Evolutionary conservation across 805 yeast genomes (phyloP), one percentile per base, ranked within the genome.

Genomic region (Metschnikowia dekortorum): DNA sequence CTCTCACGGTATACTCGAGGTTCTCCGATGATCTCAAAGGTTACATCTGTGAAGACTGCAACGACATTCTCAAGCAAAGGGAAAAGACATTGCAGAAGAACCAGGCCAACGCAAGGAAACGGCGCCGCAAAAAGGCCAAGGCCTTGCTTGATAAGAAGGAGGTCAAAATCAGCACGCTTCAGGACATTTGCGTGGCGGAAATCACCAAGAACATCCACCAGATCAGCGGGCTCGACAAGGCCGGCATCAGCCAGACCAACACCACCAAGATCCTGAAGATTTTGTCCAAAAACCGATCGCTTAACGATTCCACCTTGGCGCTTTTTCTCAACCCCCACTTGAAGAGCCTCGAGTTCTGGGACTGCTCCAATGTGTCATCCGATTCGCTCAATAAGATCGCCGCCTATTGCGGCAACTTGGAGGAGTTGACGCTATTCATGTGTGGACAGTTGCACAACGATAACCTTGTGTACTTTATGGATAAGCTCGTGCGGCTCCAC

Each of bases 381-480:
- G 85, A 80, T 53, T 79, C 94, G 0, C 76, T 84, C 53, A 78
- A 80, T 58, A 75, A 82, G 55, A 81, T 94, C 36, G 90, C 91
- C 0, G 75, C 95, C 0, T 85, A 71, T 63, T 88, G 96, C 57
- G 96, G 97, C 0, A 74, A 84, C 29, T 53, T 94, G 3, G 83
- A 79, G 55, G 65, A 74, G 1, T 64, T 94, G 40, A 84, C 84
- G 0, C 70, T 94, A 41, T 82, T 83, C 51, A 92, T 91, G 97
- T 92, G 98, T 72, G 99, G 99, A 4, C 91, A 87, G 58, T 69
- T 94, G 38, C 89, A 86, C 58, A 87, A 87, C 62, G 90, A 85
- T 54, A 85, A 86, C 50, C 64, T 94, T 51, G 62, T 72, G 14
- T 86, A 89, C 62, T 81, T 79, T 53, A 77, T 80, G 4, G 70